phyloP scores from a whole-genome alignment of 768 basidiomycete species.

The Amanita thiersii region DNA sequence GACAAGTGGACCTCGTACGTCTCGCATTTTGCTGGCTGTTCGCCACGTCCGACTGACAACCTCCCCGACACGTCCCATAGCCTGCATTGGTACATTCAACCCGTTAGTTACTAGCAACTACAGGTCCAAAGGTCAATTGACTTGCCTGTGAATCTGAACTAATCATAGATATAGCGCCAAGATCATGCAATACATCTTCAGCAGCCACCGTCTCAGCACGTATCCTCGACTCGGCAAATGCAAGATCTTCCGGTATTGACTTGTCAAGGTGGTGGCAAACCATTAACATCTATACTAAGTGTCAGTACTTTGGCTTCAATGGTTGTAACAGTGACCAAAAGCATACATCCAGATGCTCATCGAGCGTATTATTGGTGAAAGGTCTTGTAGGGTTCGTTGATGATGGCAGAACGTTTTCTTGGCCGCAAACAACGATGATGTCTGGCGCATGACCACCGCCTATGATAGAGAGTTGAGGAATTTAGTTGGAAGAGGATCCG shows the following conservation, averaged over 20 bases:
- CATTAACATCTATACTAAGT: constrained; percentile 99
- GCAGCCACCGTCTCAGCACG: constrained; percentile 95
- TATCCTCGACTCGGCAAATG: constrained; percentile 96
- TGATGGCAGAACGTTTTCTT: constrained; percentile 84
- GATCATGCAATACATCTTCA: constrained; percentile 91
- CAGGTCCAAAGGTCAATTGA: background rate
- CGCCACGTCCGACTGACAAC: constrained; percentile 91
- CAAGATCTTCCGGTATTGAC: constrained; percentile 86
- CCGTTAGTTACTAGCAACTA: background rate
- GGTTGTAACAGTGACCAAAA: background rate
- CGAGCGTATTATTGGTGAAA: constrained; percentile 83
- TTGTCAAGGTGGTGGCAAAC: constrained; percentile 97
- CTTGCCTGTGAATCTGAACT: constrained; percentile 78
- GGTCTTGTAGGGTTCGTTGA: constrained; percentile 98
- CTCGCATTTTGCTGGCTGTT: constrained; percentile 92
- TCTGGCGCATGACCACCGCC: constrained; percentile 97
- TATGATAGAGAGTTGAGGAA: constrained; percentile 14
- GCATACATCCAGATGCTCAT: constrained; percentile 93
- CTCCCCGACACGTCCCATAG: constrained; percentile 97
- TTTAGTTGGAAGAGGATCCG: background rate
- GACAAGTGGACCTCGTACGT: constrained; percentile 64
- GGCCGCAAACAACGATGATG: constrained; percentile 94
- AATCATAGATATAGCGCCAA: constrained; percentile 94
- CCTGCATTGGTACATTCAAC: constrained; percentile 26
- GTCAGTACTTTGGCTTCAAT: too few relatives aligned